phyloP scores from a whole-genome alignment of 78 protist species.

The Creolimax fragrantissima region DNA sequence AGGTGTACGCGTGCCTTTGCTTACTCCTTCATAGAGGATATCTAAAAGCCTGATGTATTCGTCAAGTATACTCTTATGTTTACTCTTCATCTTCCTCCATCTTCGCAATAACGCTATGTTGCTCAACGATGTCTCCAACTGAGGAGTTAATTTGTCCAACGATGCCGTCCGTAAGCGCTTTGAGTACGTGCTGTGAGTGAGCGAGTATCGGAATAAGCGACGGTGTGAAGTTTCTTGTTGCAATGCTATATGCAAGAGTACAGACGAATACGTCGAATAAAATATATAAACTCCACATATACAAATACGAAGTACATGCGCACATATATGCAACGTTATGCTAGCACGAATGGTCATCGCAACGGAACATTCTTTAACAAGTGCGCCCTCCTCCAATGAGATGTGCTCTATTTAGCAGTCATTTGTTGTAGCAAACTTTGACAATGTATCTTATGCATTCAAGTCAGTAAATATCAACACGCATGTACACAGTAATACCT shows the following conservation, averaged over 20 bases:
- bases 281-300: background rate
- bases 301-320: background rate
- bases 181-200: conserved; percentile 49
- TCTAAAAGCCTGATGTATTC: too few species aligned
- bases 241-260: background rate
- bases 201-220: background rate
- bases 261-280: background rate
- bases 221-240: background rate
- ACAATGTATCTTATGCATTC: too few species aligned
- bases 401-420: too few species aligned
- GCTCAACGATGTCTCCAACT: conserved; percentile 3
- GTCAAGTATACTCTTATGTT: too few species aligned
- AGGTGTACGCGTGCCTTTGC: too few species aligned
- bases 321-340: too few species aligned
- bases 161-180: conserved; percentile 63
- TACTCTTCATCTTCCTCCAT: background rate
- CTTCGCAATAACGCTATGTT: background rate
- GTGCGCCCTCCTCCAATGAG: too few species aligned
- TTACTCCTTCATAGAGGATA: too few species aligned
- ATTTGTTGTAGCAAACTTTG: too few species aligned
- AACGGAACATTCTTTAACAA: too few species aligned
- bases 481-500: conserved; percentile 18
- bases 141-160: conserved; percentile 37
- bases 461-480: too few species aligned
- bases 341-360: too few species aligned